phyloP scores from a whole-genome alignment of 1,139 yeast genomes.

The Scheffersomyces insectosa region DNA sequence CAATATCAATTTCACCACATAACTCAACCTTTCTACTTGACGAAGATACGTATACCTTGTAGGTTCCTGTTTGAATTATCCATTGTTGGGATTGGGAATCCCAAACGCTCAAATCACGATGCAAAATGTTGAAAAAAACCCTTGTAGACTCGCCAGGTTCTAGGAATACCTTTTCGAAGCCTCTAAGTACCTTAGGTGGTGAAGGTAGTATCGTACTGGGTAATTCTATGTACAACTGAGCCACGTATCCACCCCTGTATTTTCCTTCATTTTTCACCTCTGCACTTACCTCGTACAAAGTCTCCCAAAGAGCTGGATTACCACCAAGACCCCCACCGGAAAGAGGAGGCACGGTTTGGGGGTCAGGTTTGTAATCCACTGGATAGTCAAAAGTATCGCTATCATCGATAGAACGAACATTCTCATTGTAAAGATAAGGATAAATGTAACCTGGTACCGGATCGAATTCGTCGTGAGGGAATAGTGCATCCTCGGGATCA shows the following conservation, averaged over 20 bases:
- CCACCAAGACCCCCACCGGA: constrained; percentile 65
- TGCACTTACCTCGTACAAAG: constrained; percentile 50
- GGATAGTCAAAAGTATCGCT: constrained; percentile 52
- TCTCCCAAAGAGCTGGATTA: constrained; percentile 46
- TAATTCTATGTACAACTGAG: constrained; percentile 58
- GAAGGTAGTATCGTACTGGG: constrained; percentile 46
- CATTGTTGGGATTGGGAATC: constrained; percentile 59
- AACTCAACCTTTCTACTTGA: constrained; percentile 55
- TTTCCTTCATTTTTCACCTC: constrained; percentile 53
- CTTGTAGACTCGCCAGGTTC: constrained; percentile 42
- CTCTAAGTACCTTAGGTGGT: constrained; percentile 56
- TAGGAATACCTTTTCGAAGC: constrained; percentile 57
- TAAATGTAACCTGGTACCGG: constrained; percentile 56
- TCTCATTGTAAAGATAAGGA: constrained; percentile 51
- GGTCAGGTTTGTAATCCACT: constrained; percentile 47
- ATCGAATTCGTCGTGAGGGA: constrained; percentile 54
- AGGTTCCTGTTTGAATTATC: constrained; percentile 60
- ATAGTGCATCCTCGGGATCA: constrained; percentile 57
- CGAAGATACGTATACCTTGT: constrained; percentile 53
- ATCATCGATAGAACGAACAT: constrained; percentile 40
- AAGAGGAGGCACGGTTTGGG: constrained; percentile 37
- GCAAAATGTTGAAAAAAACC: constrained; percentile 47
- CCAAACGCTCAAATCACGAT: constrained; percentile 63
- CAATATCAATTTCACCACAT: constrained; percentile 47
- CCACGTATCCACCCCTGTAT: constrained; percentile 51